Base-by-base conservation (phyloP, 2,329 filamentous ascomycete species). In the Diaporthe sp. region DNA sequence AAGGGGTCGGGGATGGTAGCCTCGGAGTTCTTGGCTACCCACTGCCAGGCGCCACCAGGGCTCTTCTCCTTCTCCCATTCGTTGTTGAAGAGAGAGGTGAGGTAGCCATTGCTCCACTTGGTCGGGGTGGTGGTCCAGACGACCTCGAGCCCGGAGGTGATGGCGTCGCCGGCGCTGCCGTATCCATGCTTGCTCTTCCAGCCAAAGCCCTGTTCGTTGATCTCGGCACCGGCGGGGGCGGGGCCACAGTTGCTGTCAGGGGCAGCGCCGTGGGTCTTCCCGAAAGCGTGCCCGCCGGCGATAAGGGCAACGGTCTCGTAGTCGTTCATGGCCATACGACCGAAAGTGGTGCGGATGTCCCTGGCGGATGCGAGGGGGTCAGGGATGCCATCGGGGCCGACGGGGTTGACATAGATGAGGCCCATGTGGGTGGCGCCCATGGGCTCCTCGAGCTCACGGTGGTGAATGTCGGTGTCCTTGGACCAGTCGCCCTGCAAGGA, bases 271-370 rank as follows among this genome's bases (percentile, higher is more conserved):
- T 96, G 94, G 0, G 93, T 94, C 90, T 96, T 96, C 80, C 94
- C 94, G 80, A 96, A 94, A 37, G 91, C 89, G 87, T 96, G 94
- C 53, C 94, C 94, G 81, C 94, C 94, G 53, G 92, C 92, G 82
- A 96, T 95, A 61, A 96, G 86, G 20, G 94, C 94, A 72, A 94
- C 94, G 0, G 94, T 96, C 87, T 96, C 94, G 85, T 94, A 92
- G 82, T 95, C 93, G 82, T 94, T 91, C 94, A 96, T 95, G 77
- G 92, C 94, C 94, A 96, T 95, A 83, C 93, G 93, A 78, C 88
- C 88, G 79, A 95, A 96, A 25, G 94, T 94, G 75, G 87, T 89
- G 78, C 93, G 93, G 81, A 95, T 95, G 80, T 96, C 94, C 75
- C 88, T 85, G 57, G 91, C 94, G 2, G 94, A 89, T 20, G 92